Percentiles rank a stretch among this genome's conserved stretches.
phyloP scores from a whole-genome alignment of 139 green algal species.

The Chlorella sp. region DNA sequence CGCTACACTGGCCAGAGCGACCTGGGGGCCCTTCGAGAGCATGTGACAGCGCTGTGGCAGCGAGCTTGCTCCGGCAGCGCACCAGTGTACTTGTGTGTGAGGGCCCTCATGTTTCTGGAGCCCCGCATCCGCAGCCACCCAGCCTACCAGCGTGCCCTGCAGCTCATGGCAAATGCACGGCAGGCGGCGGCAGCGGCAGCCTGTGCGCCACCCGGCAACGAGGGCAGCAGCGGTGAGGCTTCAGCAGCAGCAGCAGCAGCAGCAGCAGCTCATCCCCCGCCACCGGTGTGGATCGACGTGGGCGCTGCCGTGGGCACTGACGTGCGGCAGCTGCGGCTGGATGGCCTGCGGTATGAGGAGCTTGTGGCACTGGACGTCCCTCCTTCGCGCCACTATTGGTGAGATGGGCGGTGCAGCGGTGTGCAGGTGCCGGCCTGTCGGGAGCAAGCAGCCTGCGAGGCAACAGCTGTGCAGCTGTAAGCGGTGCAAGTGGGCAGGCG shows the following conservation, averaged over 20 bases:
- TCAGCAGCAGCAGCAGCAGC: not conserved
- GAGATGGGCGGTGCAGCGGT: too few relatives aligned
- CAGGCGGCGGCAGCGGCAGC: not conserved
- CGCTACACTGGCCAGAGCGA: not conserved
- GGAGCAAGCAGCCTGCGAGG: too few relatives aligned
- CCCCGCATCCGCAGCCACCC: not conserved
- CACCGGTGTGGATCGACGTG: not conserved
- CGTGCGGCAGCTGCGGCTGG: not conserved
- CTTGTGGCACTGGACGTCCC: not conserved
- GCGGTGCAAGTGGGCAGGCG: too few relatives aligned
- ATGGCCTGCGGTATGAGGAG: not conserved
- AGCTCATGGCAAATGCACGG: not conserved
- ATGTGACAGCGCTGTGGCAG: not conserved
- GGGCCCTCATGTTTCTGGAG: constrained; percentile 3
- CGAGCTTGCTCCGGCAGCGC: not conserved
- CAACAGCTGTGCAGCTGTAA: too few relatives aligned
- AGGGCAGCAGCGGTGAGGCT: not conserved
- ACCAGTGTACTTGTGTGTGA: not conserved
- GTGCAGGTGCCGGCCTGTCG: too few relatives aligned
- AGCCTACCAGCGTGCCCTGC: not conserved
- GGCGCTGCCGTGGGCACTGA: constrained; percentile 2
- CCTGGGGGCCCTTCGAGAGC: not conserved
- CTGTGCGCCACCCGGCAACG: not conserved
- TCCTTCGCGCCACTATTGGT: not conserved
- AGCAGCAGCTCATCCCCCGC: too few relatives aligned